Evolutionary conservation across 1,284 basidiomycete genomes (phyloP), one percentile per base, ranked within the genome.

Genomic region (Meira miltonrushii): DNA sequence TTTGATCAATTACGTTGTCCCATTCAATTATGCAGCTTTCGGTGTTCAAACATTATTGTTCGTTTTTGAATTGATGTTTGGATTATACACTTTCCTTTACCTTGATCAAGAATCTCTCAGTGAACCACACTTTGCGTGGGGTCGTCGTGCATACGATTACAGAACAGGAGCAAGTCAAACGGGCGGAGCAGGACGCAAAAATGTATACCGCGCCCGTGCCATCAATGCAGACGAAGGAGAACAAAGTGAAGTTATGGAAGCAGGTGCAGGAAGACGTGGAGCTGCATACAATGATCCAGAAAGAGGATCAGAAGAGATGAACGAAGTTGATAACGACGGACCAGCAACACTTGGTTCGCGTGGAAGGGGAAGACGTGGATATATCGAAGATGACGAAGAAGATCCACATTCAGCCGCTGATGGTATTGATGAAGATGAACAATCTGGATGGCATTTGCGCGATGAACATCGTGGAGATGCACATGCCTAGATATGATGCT

Each of bases 101-200:
- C 62, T 79, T 46, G 79, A 79, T 46, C 78, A 79, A 59, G 78
- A 79, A 86, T 88, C 59, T 4, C 52, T 77, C 89, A 74, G 70
- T 59, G 75, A 78, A 58, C 69, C 71, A 5, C 69, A 72, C 60
- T 78, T 72, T 47, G 66, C 71, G 21, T 78, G 75, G 75, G 75
- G 75, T 23, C 50, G 70, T 0, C 55, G 75, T 13, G 75, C 74
- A 9, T 78, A 72, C 65, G 67, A 78, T 62, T 73, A 69, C 56
- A 61, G 55, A 12, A 19, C 33, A 21, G 55, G 55, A 15, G 55
- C 55, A 13, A 48, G 13, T 25, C 43, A 43, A 15, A 51, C 13
- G 8, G 55, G 55, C 11, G 41, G 25, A 10, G 46, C 43, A 2
- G 47, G 55, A 21, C 38, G 59, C 17, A 52, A 55, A 19, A 67